Conservation (phyloP, 139 green algal species). For the Auxenochlorella protothecoides region DNA sequence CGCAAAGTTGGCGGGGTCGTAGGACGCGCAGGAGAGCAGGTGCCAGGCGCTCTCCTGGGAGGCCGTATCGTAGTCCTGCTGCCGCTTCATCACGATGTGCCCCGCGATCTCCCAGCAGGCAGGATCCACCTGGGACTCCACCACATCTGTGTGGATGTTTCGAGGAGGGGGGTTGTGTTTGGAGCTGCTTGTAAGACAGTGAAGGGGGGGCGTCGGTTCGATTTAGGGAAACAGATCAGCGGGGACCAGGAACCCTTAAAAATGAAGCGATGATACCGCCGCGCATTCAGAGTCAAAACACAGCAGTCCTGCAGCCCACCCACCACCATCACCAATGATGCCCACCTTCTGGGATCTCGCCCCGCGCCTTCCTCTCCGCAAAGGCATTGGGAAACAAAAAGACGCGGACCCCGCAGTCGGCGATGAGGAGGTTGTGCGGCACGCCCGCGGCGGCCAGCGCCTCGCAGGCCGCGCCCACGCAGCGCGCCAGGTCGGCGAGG, state of each 20-base stretch:
- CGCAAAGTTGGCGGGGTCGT: slow-evolving; percentile 4
- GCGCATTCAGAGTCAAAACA: neutral
- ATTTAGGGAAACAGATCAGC: neutral
- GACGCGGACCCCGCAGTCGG: slow-evolving; percentile 71
- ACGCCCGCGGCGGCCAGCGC: slow-evolving; percentile 65
- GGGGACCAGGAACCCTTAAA: neutral
- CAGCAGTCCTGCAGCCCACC: neutral
- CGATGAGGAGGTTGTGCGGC: slow-evolving; percentile 95
- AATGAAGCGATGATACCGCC: neutral
- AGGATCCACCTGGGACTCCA: slow-evolving; percentile 79
- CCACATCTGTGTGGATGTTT: slow-evolving; percentile 18
- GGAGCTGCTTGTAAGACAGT: no score
- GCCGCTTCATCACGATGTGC: slow-evolving; percentile 91
- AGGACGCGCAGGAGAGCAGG: slow-evolving; percentile 58
- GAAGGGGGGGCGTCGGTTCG: no score
- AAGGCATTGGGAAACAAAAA: slow-evolving; percentile 84
- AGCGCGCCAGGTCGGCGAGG: slow-evolving; percentile 45
- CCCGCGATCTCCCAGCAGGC: slow-evolving; percentile 92
- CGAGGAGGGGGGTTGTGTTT: neutral
- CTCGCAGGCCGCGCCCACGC: slow-evolving; percentile 52
- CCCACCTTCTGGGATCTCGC: slow-evolving; percentile 41
- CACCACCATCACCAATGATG: neutral
- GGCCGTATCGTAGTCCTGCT: slow-evolving; percentile 69
- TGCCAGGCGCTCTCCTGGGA: slow-evolving; percentile 46
- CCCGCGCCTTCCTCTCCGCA: slow-evolving; percentile 66